Evolutionary conservation across 176 grass and related monocot genomes (phyloP), one percentile per base, ranked within the genome.

Genomic region (Avena insularis): DNA sequence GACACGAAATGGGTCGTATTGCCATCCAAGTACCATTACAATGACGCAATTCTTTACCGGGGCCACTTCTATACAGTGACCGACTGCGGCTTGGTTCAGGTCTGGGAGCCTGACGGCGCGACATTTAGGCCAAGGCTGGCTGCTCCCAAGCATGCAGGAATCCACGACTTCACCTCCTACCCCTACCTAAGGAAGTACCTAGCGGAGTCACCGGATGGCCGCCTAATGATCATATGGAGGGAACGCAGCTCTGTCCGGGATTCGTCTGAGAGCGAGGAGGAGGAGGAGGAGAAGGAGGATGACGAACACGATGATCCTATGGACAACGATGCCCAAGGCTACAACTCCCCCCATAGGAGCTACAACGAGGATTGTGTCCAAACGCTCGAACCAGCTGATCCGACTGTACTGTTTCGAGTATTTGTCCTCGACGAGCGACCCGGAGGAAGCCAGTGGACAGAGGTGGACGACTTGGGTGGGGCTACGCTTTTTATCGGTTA

Each of bases 201-300:
- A 9, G 65, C 49, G 0, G 12, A 56, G 48, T 71, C 80, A 23
- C 9, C 6, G 2, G 50, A 83, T 6, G 80, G 80, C 6, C 50
- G 71, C 11, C 50, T 83, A 0, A 68, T 83, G 4, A 29, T 70
- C 49, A n/a, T 56, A n/a, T 71, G 27, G 80, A 82, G 80, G 65
- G 49, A 54, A 27, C 3, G 14, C 3, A 27, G n/a, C 38, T 15
- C 16, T 11, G 2, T 9, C 2, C 15, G n/a, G 0, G 79, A 17
- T 3, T 64, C 12, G 7, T 25, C 2, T n/a, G 59, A 31, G 3
- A 12, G 4, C 16, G 47, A 13, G 2, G 9, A 38, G 0, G 27
- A 82, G 25, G 25, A 25, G 0, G 9, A 36, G 25, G 25, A 25
- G 25, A 25, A 25, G 11, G 61, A 64, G 10, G 60, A 35, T 35